Evolutionary conservation across 1,284 basidiomycete genomes (phyloP).

Genomic region (Trichosporon faecale): DNA sequence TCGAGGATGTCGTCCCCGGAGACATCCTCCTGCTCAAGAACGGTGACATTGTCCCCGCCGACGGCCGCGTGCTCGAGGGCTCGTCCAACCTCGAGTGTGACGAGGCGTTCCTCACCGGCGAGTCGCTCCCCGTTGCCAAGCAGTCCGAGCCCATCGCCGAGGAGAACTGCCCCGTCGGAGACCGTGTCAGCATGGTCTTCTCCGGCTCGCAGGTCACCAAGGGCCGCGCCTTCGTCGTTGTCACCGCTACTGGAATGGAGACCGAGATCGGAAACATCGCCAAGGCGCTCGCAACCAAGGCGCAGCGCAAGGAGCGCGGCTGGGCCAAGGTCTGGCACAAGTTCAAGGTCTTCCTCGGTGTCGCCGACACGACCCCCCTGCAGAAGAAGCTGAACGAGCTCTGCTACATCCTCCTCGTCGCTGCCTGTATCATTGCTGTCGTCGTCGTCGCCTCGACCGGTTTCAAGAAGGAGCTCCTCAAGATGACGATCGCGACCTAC

Average conservation of each 20-base stretch:
- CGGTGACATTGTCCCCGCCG: constrained; percentile 63
- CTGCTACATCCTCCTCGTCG: constrained; percentile 60
- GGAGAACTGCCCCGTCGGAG: constrained; percentile 56
- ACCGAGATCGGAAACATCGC: constrained; percentile 66
- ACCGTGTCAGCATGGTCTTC: constrained; percentile 53
- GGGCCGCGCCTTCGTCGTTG: constrained; percentile 62
- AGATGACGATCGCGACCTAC: constrained; percentile 52
- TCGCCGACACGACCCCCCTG: constrained; percentile 59
- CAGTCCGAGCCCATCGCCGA: constrained; percentile 53
- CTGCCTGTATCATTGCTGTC: constrained; percentile 59
- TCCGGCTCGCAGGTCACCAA: constrained; percentile 65
- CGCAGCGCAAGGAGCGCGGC: constrained; percentile 42
- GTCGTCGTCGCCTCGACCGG: constrained; percentile 61
- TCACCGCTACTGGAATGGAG: constrained; percentile 63
- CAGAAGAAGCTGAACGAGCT: constrained; percentile 63
- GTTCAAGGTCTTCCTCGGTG: constrained; percentile 51
- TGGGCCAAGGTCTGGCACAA: constrained; percentile 48
- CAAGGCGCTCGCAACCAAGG: constrained; percentile 53
- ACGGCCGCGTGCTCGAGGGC: constrained; percentile 56
- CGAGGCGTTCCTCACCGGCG: constrained; percentile 68
- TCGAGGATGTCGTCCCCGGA: constrained; percentile 63
- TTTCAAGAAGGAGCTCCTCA: constrained; percentile 51
- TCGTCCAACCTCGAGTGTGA: constrained; percentile 59
- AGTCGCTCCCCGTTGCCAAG: constrained; percentile 66
- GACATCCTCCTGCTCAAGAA: constrained; percentile 61